Evolutionary conservation across 2,329 filamentous ascomycete genomes (phyloP).

Genomic region (Magnaporthiopsis rhizophila): DNA sequence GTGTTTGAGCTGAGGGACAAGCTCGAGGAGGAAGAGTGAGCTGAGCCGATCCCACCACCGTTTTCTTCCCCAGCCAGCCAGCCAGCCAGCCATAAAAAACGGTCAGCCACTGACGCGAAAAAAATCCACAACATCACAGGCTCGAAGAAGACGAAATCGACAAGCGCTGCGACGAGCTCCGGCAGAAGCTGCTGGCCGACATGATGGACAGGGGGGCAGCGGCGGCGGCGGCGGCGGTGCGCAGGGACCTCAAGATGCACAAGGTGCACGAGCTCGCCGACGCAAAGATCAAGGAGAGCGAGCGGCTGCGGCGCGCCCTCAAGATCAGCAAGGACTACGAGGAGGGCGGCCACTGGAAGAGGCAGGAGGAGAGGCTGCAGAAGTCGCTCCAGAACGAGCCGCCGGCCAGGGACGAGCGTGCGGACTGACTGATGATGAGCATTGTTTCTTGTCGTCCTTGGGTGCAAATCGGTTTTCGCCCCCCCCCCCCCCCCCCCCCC

Average conservation of each 20-base stretch:
- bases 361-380: constrained; percentile 63
- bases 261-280: constrained; percentile 95
- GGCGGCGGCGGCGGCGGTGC: constrained; percentile 30
- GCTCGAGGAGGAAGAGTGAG: constrained; percentile 82
- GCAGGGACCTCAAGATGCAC: constrained; percentile 69
- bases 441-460: too few species aligned
- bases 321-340: constrained; percentile 82
- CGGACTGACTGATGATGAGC: background rate
- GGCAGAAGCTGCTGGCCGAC: constrained; percentile 54
- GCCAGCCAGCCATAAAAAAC: too few species aligned
- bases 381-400: constrained; percentile 27
- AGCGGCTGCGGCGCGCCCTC: constrained; percentile 75
- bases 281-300: constrained; percentile 93
- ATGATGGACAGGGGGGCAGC: constrained; percentile 37
- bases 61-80: too few species aligned
- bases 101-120: background rate
- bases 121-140: constrained; percentile 28
- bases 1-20: constrained; percentile 84
- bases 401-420: background rate
- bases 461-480: too few species aligned
- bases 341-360: constrained; percentile 79
- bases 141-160: constrained; percentile 90
- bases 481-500: too few species aligned
- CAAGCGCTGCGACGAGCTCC: constrained; percentile 56
- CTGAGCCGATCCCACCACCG: constrained; percentile 9